Conservation (phyloP, 495 filamentous ascomycete genomes). For the Xylaria flabelliformis region DNA sequence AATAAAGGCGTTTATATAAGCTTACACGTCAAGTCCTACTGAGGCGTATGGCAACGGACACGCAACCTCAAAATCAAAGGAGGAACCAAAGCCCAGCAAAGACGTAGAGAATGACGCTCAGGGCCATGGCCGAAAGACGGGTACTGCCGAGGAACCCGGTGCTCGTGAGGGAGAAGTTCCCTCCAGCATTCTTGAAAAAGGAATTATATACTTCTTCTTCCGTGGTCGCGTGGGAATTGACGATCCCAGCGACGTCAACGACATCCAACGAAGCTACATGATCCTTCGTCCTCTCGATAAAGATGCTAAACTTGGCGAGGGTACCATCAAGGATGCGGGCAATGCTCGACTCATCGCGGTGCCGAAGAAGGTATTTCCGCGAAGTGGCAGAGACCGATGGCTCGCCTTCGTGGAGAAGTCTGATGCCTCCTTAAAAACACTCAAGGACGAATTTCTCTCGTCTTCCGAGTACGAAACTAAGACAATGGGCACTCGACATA, state of each 20-base stretch:
- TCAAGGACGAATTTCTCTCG: conserved; percentile 74
- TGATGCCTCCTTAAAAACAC: conserved; percentile 66
- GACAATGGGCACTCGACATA: conserved; percentile 73
- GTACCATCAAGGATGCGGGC: conserved; percentile 68
- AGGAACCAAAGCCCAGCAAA: conserved; percentile 24
- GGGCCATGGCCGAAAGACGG: conserved; percentile 7
- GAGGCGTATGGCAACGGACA: conserved; percentile 34
- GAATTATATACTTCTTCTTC: conserved; percentile 93
- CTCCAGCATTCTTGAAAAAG: conserved; percentile 86
- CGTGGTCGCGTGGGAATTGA: conserved; percentile 77
- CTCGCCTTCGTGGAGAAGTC: conserved; percentile 87
- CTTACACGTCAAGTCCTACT: conserved; percentile 33
- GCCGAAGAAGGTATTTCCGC: conserved; percentile 87
- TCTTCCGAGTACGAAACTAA: conserved; percentile 76
- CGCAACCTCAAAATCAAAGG: conserved; percentile 30
- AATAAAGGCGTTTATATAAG: background rate
- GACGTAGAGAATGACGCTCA: background rate
- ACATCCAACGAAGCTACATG: conserved; percentile 82
- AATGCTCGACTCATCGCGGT: conserved; percentile 76
- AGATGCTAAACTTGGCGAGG: conserved; percentile 67
- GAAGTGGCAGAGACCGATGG: conserved; percentile 73
- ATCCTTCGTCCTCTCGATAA: conserved; percentile 77
- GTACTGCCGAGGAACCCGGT: conserved; percentile 35
- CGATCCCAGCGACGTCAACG: conserved; percentile 70
- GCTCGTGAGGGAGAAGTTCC: conserved; percentile 63